phyloP scores from a whole-genome alignment of 768 basidiomycete genomes.

The Kwoniella sp. region DNA sequence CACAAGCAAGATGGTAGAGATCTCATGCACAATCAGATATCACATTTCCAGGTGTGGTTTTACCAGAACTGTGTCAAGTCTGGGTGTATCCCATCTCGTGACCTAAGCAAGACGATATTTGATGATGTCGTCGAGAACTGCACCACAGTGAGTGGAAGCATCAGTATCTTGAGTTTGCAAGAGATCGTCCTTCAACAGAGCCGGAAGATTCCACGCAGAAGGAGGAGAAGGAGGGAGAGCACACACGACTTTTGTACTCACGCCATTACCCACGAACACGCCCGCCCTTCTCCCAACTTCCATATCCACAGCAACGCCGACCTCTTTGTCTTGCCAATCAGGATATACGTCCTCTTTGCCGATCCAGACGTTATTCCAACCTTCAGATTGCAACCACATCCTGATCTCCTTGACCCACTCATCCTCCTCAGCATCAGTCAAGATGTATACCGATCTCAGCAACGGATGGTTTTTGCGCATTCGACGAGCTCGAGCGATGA shows the following conservation, averaged over 20 bases:
- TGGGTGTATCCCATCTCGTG: conserved; percentile 51
- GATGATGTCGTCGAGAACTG: conserved; percentile 53
- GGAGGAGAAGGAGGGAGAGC: not conserved
- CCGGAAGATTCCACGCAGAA: too few relatives aligned
- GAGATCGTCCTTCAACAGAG: not conserved
- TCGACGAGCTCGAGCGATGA: conserved; percentile 51
- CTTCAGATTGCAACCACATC: conserved; percentile 51
- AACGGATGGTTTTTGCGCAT: conserved; percentile 54
- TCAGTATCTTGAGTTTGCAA: not conserved
- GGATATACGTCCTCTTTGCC: conserved; percentile 42
- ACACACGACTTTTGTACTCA: conserved; percentile 26
- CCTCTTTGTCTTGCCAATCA: conserved; percentile 44
- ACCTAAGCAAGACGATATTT: conserved; percentile 52
- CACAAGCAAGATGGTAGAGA: too few relatives aligned
- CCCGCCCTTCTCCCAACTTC: conserved; percentile 52
- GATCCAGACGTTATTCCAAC: conserved; percentile 50
- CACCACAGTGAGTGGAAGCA: too few relatives aligned
- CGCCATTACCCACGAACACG: conserved; percentile 55
- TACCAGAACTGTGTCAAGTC: conserved; percentile 56
- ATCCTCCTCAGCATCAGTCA: conserved; percentile 49
- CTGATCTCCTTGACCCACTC: conserved; percentile 44
- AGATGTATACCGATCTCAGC: conserved; percentile 47
- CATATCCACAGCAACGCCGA: conserved; percentile 53
- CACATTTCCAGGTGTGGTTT: not conserved
- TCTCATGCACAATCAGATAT: too few relatives aligned